Evolutionary conservation across 2,329 filamentous ascomycete genomes (phyloP).

Genomic region (Phoma herbarum): DNA sequence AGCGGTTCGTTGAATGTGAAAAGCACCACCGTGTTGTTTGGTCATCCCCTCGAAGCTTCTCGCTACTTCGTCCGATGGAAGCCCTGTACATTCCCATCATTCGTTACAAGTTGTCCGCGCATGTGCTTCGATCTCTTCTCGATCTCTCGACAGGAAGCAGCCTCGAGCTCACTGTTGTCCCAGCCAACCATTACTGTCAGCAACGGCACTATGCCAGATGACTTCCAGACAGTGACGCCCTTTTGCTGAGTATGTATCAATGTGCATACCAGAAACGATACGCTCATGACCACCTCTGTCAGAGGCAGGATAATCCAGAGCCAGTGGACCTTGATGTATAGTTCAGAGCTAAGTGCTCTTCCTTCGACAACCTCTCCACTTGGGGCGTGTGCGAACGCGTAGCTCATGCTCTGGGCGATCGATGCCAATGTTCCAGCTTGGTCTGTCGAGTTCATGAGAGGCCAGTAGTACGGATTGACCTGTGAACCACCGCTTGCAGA

Average conservation of each 20-base stretch:
- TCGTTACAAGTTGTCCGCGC: background rate
- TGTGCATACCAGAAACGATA: slow-evolving; percentile 3
- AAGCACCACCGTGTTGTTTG: too few species aligned
- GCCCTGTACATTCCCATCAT: slow-evolving; percentile 1
- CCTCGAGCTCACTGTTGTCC: background rate
- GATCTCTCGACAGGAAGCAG: background rate
- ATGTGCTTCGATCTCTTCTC: slow-evolving; percentile 3
- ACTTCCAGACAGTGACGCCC: slow-evolving; percentile 1
- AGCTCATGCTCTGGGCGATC: slow-evolving; percentile 7
- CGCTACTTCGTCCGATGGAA: background rate
- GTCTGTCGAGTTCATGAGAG: slow-evolving; percentile 5
- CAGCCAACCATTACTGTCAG: slow-evolving; percentile 9
- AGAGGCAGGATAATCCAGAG: slow-evolving; percentile 9
- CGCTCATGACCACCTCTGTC: slow-evolving; percentile 2
- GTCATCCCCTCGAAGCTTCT: background rate
- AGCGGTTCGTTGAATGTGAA: too few species aligned
- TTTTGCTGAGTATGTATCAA: slow-evolving; percentile 5
- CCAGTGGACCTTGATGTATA: slow-evolving; percentile 10
- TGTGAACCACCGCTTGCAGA: background rate
- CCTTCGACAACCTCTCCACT: slow-evolving; percentile 1
- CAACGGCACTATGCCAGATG: slow-evolving; percentile 2
- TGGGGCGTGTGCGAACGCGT: slow-evolving; percentile 5
- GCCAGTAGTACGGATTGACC: background rate
- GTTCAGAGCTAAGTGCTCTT: background rate
- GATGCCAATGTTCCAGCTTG: background rate